These are phyloP conservation scores for Nematocida parisii DNA, from an alignment of 371 early-diverging fungal genomes.

Conservation along the genomic window DNA sequence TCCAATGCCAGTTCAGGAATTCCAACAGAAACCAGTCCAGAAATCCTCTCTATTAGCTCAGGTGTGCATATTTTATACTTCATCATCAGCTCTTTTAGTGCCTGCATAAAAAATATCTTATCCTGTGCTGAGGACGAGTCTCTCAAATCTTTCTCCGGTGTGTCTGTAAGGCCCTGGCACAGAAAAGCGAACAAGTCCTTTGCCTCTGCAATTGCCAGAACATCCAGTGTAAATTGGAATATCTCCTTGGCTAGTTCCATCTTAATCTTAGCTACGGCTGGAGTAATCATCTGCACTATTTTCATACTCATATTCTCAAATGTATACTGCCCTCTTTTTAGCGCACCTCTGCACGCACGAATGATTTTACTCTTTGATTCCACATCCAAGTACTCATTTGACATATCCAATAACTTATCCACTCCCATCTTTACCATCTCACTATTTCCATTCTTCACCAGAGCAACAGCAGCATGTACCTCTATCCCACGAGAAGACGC, in stretches of 20 bases:
- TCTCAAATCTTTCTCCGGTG: constrained; percentile 3
- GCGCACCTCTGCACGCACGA: constrained; percentile 9
- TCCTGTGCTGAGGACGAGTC: not conserved
- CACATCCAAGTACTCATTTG: constrained; percentile 53
- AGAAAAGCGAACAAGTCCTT: constrained; percentile 43
- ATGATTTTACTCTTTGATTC: constrained; percentile 41
- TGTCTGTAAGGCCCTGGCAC: not conserved
- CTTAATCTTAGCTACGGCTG: constrained; percentile 38
- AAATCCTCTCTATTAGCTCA: constrained; percentile 10
- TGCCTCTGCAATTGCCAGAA: constrained; percentile 45
- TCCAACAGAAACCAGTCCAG: constrained; percentile 5
- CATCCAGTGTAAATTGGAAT: constrained; percentile 35
- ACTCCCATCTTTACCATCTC: constrained; percentile 46
- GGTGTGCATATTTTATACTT: constrained; percentile 45
- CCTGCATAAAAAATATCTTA: constrained; percentile 43
- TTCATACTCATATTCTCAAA: constrained; percentile 41
- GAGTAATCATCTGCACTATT: constrained; percentile 16
- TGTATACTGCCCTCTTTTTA: constrained; percentile 32
- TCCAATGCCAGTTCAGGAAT: constrained; percentile 64
- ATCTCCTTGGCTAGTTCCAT: not conserved
- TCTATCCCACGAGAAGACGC: constrained; percentile 31
- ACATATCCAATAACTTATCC: constrained; percentile 52
- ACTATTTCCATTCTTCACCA: constrained; percentile 13
- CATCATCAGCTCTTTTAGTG: constrained; percentile 11
- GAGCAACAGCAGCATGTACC: constrained; percentile 40